Evolutionary conservation across 2,329 filamentous ascomycete genomes (phyloP).

Genomic region (Exophiala oligosperma): DNA sequence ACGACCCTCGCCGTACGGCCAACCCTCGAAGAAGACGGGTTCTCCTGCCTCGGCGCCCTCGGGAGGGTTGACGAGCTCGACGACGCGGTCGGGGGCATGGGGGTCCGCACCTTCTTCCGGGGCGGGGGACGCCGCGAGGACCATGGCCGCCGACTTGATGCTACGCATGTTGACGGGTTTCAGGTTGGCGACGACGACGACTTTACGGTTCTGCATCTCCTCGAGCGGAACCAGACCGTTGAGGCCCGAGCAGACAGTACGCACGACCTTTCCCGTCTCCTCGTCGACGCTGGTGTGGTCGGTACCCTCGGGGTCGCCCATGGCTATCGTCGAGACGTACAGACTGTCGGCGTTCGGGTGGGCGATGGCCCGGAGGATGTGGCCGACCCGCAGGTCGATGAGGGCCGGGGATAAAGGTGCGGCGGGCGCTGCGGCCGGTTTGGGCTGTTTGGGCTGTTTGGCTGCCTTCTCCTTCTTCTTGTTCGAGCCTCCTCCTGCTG

Average conservation of each 20-base stretch:
- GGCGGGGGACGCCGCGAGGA: slow-evolving; percentile 84
- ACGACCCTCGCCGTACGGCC: slow-evolving; percentile 67
- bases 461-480: slow-evolving; percentile 78
- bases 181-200: slow-evolving; percentile 93
- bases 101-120: slow-evolving; percentile 75
- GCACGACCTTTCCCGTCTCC: slow-evolving; percentile 85
- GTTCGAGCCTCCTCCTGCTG: slow-evolving; percentile 30
- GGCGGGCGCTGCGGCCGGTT: slow-evolving; percentile 60
- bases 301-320: slow-evolving; percentile 80
- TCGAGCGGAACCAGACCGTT: slow-evolving; percentile 90
- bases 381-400: slow-evolving; percentile 93
- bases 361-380: slow-evolving; percentile 93
- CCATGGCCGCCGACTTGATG: slow-evolving; percentile 80
- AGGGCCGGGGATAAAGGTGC: slow-evolving; percentile 78
- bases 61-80: slow-evolving; percentile 88
- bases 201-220: slow-evolving; percentile 95
- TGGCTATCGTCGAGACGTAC: slow-evolving; percentile 92
- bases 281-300: slow-evolving; percentile 78
- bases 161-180: slow-evolving; percentile 99
- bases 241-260: slow-evolving; percentile 94
- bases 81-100: slow-evolving; percentile 71
- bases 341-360: slow-evolving; percentile 97
- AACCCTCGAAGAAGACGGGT: slow-evolving; percentile 90
- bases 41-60: slow-evolving; percentile 78
- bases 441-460: slow-evolving; percentile 83